Conservation (phyloP, 495 filamentous ascomycete genomes). For the Neurospora sp. region DNA sequence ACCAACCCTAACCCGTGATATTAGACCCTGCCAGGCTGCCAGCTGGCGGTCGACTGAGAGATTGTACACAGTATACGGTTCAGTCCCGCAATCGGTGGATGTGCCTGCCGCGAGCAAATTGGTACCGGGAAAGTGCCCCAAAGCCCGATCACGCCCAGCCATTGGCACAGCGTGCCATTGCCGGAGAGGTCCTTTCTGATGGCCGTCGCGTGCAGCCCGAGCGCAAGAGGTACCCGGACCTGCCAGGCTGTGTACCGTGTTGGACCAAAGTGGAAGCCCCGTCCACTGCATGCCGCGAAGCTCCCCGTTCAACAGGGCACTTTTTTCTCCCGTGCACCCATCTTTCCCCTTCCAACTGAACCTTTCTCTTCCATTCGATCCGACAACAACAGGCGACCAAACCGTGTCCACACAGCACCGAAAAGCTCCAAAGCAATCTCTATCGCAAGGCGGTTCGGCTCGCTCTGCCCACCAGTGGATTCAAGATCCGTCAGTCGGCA, state of each 20-base stretch:
- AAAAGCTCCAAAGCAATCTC: background rate
- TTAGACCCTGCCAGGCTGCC: background rate
- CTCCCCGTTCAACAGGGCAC: background rate
- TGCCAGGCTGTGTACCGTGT: background rate
- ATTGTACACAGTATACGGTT: background rate
- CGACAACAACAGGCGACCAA: background rate
- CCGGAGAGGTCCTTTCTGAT: background rate
- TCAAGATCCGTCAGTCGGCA: background rate
- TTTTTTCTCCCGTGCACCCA: background rate
- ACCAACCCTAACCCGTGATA: background rate
- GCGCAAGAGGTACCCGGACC: background rate
- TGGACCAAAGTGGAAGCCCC: background rate
- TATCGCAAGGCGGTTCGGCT: background rate
- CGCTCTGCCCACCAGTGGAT: background rate
- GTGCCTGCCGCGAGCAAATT: background rate
- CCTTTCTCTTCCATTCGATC: background rate
- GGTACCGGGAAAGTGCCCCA: background rate
- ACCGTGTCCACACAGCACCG: background rate
- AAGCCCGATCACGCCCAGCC: background rate
- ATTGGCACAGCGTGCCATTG: background rate
- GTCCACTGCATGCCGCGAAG: background rate
- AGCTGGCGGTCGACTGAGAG: background rate
- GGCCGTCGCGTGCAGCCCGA: background rate
- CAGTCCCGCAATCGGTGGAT: background rate
- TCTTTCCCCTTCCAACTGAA: background rate